phyloP scores from a whole-genome alignment of 306 rosid species.

The Gleditsia sinensis region DNA sequence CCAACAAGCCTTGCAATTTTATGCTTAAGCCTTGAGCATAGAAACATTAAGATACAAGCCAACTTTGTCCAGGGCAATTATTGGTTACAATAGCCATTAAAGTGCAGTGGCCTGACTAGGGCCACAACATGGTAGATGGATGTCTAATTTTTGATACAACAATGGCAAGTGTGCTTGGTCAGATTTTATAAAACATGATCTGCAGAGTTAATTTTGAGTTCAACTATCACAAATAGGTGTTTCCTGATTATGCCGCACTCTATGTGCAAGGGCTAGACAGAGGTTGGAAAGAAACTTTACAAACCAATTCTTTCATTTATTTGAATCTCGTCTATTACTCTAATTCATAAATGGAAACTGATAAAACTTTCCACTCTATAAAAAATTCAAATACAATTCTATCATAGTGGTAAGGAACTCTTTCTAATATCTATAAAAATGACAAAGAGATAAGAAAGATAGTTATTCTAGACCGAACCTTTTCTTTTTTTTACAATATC shows the following conservation, averaged over 20 bases:
- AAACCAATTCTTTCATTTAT: neutral
- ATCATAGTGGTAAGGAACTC: neutral
- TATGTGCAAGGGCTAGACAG: slow-evolving; percentile 1
- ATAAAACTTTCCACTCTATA: neutral
- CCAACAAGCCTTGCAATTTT: slow-evolving; percentile 16
- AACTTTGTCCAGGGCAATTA: slow-evolving; percentile 4
- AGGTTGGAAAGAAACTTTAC: neutral
- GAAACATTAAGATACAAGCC: too few species aligned
- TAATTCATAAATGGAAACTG: neutral
- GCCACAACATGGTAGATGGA: neutral
- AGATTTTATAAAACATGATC: slow-evolving; percentile 6
- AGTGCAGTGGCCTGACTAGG: neutral
- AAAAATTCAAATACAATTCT: neutral
- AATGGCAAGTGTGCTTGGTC: neutral
- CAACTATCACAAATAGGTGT: neutral
- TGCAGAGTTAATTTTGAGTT: neutral
- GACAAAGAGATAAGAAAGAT: neutral
- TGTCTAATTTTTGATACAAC: neutral
- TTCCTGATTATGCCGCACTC: slow-evolving; percentile 13
- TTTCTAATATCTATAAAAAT: neutral
- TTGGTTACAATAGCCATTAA: neutral
- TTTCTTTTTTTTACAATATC: neutral
- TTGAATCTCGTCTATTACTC: neutral
- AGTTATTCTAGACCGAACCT: slow-evolving; percentile 8
- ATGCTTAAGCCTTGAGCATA: neutral